These are phyloP conservation scores for Alternaria arborescens DNA, from an alignment of 2,329 filamentous ascomycete genomes.

Conservation along the genomic window DNA sequence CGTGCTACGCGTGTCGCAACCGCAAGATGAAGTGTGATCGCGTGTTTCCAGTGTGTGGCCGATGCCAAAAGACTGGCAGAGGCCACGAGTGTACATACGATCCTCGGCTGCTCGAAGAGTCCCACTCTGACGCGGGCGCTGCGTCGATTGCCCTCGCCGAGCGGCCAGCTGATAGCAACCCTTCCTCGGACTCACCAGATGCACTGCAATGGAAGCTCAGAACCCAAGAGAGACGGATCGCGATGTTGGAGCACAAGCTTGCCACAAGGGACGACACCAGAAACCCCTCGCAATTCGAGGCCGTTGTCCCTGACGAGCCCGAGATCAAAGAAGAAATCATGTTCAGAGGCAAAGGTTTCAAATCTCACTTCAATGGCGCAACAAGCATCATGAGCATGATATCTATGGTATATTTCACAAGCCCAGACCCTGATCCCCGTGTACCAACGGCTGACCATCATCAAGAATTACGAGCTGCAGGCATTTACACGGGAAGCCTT, in stretches of 20 bases:
- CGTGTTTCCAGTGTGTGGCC: slow-evolving; percentile 54
- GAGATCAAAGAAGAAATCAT: slow-evolving; percentile 49
- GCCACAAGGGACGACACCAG: slow-evolving; percentile 29
- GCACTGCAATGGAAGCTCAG: slow-evolving; percentile 39
- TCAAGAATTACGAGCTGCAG: slow-evolving; percentile 49
- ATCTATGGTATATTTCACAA: slow-evolving; percentile 38
- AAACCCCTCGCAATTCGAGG: slow-evolving; percentile 27
- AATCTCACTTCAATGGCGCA: slow-evolving; percentile 56
- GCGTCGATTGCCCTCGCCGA: slow-evolving; percentile 13
- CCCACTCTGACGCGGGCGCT: slow-evolving; percentile 32
- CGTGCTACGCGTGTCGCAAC: slow-evolving; percentile 57
- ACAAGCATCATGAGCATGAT: slow-evolving; percentile 52
- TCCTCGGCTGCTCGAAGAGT: slow-evolving; percentile 47
- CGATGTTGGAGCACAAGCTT: slow-evolving; percentile 42
- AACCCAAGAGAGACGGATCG: slow-evolving; percentile 43
- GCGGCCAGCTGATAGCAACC: slow-evolving; percentile 8
- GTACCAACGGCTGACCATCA: slow-evolving; percentile 15
- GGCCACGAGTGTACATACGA: slow-evolving; percentile 54
- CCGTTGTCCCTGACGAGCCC: slow-evolving; percentile 26
- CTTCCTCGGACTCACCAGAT: slow-evolving; percentile 21
- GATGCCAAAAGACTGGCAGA: slow-evolving; percentile 56
- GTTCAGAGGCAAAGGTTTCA: slow-evolving; percentile 56
- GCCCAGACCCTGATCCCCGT: neutral
- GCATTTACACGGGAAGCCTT: slow-evolving; percentile 46
- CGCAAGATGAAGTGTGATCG: slow-evolving; percentile 60